Base-by-base conservation (phyloP, 305 asterid species). In the Solanum hybrid region DNA sequence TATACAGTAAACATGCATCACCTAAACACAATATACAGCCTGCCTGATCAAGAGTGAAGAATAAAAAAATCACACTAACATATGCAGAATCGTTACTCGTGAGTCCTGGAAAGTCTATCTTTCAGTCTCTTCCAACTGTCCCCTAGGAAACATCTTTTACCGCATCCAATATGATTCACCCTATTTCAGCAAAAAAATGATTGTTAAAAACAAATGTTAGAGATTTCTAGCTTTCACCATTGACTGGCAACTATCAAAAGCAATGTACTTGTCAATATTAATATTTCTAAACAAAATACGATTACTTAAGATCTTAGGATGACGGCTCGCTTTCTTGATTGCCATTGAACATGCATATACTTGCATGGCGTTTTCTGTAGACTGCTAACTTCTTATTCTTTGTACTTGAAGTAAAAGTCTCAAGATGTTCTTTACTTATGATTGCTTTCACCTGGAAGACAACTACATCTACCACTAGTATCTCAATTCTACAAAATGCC, bases 81-180 rank as follows among this genome's bases (percentile, higher is more conserved):
- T 73, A 86, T 66, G 79, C 89, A 86, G 36, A 89, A 56, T n/a
- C n/a, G 88, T 88, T 73, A 71, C 89, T 69, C 27, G 17, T 2
- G 10, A 71, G 76, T 56, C 80, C 29, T 7, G 72, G 90, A 89
- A 32, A 81, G 88, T 77, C 78, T n/a, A 26, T 32, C 81, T 27
- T 84, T 88, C 90, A 32, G 32, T 84, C 80, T 86, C 91, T 89
- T 88, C 69, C 69, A 85, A 32, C 4, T 6, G n/a, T 32, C 40
- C 40, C 5, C 24, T n/a, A 7, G 32, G 86, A 13, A 4, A 42
- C 86, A 81, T 26, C 71, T 84, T 51, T 92, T 81, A 92, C 26
- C 90, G 92, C 85, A 72, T 92, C 94, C 93, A 90, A 69, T 90
- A 93, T 12, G 91, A 91, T 34, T 71, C 51, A 56, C 94, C 96